These are phyloP conservation scores for Quercus cerris DNA, from an alignment of 306 rosid species.

Conservation along the genomic window DNA sequence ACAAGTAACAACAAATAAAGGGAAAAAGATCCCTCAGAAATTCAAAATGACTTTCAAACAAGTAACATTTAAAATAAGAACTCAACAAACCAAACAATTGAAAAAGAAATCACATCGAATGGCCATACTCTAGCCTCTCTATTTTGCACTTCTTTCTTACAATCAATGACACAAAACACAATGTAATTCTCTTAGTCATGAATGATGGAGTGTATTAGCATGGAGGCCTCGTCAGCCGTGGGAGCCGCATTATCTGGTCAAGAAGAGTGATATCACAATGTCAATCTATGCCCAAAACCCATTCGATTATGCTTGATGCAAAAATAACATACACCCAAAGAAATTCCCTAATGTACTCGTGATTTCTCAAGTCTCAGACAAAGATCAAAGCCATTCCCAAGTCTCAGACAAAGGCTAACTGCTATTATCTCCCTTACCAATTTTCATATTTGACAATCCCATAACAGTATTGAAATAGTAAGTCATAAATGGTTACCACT, in stretches of 20 bases:
- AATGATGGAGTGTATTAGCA: conserved; percentile 40
- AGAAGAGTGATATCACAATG: not conserved
- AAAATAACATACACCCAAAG: not conserved
- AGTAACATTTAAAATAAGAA: no score
- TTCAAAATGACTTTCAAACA: no score
- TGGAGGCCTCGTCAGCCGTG: conserved; percentile 43
- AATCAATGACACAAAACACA: not conserved
- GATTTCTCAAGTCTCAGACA: not conserved
- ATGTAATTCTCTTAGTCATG: conserved; percentile 17
- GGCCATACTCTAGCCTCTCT: not conserved
- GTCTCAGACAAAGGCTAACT: not conserved
- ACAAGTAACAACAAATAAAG: no score
- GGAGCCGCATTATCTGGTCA: conserved; percentile 43
- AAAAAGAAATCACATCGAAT: not conserved
- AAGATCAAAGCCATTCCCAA: not conserved
- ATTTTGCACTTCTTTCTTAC: not conserved
- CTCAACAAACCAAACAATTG: not conserved
- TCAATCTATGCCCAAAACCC: not conserved
- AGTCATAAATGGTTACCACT: not conserved
- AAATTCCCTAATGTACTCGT: not conserved
- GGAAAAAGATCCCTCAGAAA: no score
- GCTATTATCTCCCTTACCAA: not conserved
- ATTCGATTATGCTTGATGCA: not conserved
- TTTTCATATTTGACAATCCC: not conserved
- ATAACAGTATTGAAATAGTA: not conserved